phyloP scores from a whole-genome alignment of 2,329 filamentous ascomycete genomes.

The Ophiostoma ips region DNA sequence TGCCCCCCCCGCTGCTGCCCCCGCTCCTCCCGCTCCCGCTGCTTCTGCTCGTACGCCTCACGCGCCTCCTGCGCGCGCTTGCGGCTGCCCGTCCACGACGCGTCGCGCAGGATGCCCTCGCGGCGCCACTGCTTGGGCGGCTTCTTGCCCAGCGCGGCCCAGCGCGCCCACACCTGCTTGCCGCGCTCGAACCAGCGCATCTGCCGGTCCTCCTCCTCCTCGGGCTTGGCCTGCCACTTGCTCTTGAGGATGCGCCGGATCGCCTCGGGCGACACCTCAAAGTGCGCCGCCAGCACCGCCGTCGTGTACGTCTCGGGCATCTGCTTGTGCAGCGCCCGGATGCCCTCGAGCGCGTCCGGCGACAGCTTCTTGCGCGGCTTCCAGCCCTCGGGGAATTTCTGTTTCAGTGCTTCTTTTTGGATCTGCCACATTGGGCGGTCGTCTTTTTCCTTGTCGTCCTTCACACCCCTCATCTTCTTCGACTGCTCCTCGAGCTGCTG shows the following conservation, averaged over 20 bases:
- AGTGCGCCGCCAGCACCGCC: conserved; percentile 56
- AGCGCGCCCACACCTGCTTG: conserved; percentile 42
- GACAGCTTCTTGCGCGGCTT: conserved; percentile 73
- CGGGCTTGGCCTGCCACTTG: conserved; percentile 52
- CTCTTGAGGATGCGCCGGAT: conserved; percentile 75
- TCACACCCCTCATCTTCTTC: neutral
- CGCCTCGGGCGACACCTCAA: conserved; percentile 75
- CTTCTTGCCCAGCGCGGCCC: conserved; percentile 47
- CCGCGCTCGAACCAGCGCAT: conserved; percentile 49
- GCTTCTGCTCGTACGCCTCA: neutral
- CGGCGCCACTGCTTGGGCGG: conserved; percentile 46
- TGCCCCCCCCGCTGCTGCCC: neutral
- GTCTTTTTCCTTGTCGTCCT: neutral
- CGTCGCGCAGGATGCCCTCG: conserved; percentile 26
- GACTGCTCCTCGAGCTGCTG: neutral
- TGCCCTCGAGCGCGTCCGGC: conserved; percentile 81
- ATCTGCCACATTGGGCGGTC: conserved; percentile 43
- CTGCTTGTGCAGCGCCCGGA: conserved; percentile 65
- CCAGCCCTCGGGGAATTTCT: conserved; percentile 77
- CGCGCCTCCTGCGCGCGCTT: conserved; percentile 2
- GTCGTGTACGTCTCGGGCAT: conserved; percentile 69
- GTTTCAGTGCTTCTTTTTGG: conserved; percentile 59
- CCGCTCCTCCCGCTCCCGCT: neutral
- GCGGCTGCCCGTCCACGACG: conserved; percentile 11
- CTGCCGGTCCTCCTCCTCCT: conserved; percentile 43